These are phyloP conservation scores for Umbelopsis sp. DNA, from an alignment of 192 early-diverging fungal species.

Conservation along the genomic window DNA sequence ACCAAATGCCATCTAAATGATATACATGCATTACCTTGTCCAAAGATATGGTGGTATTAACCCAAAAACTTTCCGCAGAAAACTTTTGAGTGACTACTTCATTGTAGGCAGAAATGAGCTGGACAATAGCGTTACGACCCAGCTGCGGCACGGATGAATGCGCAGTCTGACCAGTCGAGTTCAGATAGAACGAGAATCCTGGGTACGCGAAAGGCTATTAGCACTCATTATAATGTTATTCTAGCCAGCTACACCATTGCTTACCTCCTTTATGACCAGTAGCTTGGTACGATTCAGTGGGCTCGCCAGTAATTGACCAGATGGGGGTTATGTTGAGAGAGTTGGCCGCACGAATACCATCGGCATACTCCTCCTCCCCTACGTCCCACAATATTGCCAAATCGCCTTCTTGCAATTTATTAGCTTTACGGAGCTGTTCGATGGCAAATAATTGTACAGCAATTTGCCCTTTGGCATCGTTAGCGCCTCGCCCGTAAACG, in stretches of 20 bases:
- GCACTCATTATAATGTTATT: neutral
- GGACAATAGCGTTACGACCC: conserved; percentile 7
- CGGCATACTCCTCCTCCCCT: conserved; percentile 55
- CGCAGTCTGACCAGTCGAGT: neutral
- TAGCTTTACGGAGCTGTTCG: conserved; percentile 46
- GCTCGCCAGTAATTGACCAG: conserved; percentile 43
- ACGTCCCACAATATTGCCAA: conserved; percentile 55
- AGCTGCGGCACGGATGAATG: conserved; percentile 13
- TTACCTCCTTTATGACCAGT: conserved; percentile 53
- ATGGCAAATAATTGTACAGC: conserved; percentile 52
- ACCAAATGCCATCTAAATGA: neutral
- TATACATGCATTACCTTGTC: neutral
- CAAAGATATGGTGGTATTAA: conserved; percentile 3
- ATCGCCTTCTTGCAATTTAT: conserved; percentile 51
- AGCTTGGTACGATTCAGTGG: conserved; percentile 50
- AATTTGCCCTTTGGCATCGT: conserved; percentile 54
- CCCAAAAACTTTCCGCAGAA: conserved; percentile 2
- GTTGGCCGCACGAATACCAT: conserved; percentile 53
- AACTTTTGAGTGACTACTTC: neutral
- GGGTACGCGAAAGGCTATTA: neutral
- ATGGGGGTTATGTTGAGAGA: conserved; percentile 39
- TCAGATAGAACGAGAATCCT: conserved; percentile 4
- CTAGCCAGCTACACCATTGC: conserved; percentile 22
- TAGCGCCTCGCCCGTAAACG: conserved; percentile 46
- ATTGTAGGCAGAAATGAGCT: neutral